Conservation (phyloP, 2,329 filamentous ascomycete genomes). For the Sporothrix schenckii region DNA sequence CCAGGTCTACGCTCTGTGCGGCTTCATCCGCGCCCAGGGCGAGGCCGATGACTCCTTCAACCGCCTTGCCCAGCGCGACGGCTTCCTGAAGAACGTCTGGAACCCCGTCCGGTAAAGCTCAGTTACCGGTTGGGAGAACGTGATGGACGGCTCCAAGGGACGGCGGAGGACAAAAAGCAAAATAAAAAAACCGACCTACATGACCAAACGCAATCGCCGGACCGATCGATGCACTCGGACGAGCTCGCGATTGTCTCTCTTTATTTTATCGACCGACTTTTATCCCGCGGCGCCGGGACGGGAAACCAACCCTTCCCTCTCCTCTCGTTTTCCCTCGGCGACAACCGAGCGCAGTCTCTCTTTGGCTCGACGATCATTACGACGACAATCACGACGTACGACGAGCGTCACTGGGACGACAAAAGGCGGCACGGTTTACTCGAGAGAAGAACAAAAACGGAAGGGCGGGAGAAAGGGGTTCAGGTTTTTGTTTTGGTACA, state of each 20-base stretch:
- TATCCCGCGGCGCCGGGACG: slow-evolving; percentile 26
- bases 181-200: neutral
- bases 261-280: neutral
- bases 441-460: neutral
- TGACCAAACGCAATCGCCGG: slow-evolving; percentile 2
- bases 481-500: slow-evolving; percentile 28
- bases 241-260: neutral
- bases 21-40: slow-evolving; percentile 96
- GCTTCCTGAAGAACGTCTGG: slow-evolving; percentile 97
- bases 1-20: slow-evolving; percentile 95
- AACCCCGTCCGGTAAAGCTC: slow-evolving; percentile 65
- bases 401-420: neutral
- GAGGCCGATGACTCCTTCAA: slow-evolving; percentile 97
- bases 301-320: slow-evolving; percentile 1
- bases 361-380: slow-evolving; percentile 5
- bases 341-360: neutral
- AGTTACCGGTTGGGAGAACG: neutral
- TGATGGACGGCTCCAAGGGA: neutral
- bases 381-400: neutral
- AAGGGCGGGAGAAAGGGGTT: neutral
- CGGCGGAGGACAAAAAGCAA: neutral
- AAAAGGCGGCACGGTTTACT: neutral
- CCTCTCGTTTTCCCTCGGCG: neutral
- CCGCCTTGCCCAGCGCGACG: slow-evolving; percentile 92
- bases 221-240: neutral